Evolutionary conservation across 257 asterid genomes (phyloP), one percentile per base, ranked within the genome.

Genomic region (Voacanga thouarsii): DNA sequence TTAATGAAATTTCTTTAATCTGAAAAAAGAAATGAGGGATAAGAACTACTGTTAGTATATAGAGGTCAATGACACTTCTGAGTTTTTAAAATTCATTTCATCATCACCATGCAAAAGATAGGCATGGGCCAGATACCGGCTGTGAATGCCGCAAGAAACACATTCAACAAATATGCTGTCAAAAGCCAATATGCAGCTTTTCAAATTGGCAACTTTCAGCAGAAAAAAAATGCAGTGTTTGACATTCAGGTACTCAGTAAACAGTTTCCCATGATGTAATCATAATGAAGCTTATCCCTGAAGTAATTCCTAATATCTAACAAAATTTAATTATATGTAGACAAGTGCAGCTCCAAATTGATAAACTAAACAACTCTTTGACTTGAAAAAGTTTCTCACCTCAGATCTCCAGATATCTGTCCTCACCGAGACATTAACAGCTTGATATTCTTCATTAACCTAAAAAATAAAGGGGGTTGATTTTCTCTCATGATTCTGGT

Each of bases 381-480:
- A 55, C 14, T 74, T 66, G 44, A 12, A 8, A 26, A 53, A 33
- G 37, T 67, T 65, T 39, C 89, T 88, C 76, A 96, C 99, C 98
- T 96, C 98, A 87, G 92, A 85, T 86, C 93, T 88, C 98, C 96
- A 89, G 57, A 84, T 82, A 83, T 92, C 97, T 76, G 94, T 89
- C 85, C 85, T 96, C 79, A 90, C 93, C 77, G 96, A 88, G 49
- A 96, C 97, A 87, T 93, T 96, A 74, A 93, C 98, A 86, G 97
- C 97, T 84, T 96, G 99, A 85, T 90, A 89, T 78, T 96, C 99
- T 86, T 89, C 95, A 24, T 89, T 96, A 75, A 92, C 97, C 99
- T 96, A 81, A 78, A 86, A 24, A 83, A 37, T 78, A 75, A 41
- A 66, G 71, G 49, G 65, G 60, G 41, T 63, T 63, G 68, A 63